Percentiles rank a stretch among this genome's conserved stretches.
These are phyloP conservation scores for Pseudomicrostroma phylloplanum DNA, from an alignment of 1,284 basidiomycete genomes.

Conservation along the genomic window DNA sequence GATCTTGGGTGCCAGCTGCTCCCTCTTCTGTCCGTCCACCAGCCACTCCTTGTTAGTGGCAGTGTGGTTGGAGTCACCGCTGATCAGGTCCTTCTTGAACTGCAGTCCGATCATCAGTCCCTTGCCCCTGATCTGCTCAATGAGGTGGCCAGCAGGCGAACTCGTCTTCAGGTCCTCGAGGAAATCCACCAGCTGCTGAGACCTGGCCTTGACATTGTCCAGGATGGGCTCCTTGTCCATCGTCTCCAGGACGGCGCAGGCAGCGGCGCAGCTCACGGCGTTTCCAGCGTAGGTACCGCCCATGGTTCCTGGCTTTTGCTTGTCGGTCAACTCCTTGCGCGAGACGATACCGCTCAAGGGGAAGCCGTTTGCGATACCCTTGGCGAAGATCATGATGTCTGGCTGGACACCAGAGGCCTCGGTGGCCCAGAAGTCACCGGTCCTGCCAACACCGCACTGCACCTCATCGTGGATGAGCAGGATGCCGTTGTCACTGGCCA, in stretches of 20 bases:
- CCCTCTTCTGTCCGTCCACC: slow-evolving; percentile 4
- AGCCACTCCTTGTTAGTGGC: slow-evolving; percentile 2
- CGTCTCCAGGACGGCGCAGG: slow-evolving; percentile 30
- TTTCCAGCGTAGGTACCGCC: slow-evolving; percentile 54
- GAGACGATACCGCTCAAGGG: slow-evolving; percentile 80
- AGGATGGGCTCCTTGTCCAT: slow-evolving; percentile 41
- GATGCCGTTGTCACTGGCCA: slow-evolving; percentile 82
- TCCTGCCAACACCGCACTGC: slow-evolving; percentile 81
- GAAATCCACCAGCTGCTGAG: slow-evolving; percentile 36
- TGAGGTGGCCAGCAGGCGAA: slow-evolving; percentile 27
- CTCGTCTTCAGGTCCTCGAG: slow-evolving; percentile 23
- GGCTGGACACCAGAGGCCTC: slow-evolving; percentile 67
- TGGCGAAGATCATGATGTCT: slow-evolving; percentile 83
- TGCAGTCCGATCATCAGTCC: slow-evolving; percentile 48
- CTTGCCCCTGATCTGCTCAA: slow-evolving; percentile 42
- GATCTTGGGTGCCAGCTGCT: slow-evolving; percentile 28
- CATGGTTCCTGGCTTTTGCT: slow-evolving; percentile 71
- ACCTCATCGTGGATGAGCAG: slow-evolving; percentile 52
- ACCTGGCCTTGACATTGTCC: slow-evolving; percentile 39
- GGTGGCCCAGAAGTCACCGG: slow-evolving; percentile 70
- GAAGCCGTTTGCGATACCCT: slow-evolving; percentile 91
- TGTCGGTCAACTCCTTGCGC: slow-evolving; percentile 73
- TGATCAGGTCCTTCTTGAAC: slow-evolving; percentile 16
- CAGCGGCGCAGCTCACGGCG: slow-evolving; percentile 43
- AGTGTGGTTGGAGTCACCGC: slow-evolving; percentile 5